Base-by-base conservation (phyloP, 345 rosid species). In the Euclidium syriacum region DNA sequence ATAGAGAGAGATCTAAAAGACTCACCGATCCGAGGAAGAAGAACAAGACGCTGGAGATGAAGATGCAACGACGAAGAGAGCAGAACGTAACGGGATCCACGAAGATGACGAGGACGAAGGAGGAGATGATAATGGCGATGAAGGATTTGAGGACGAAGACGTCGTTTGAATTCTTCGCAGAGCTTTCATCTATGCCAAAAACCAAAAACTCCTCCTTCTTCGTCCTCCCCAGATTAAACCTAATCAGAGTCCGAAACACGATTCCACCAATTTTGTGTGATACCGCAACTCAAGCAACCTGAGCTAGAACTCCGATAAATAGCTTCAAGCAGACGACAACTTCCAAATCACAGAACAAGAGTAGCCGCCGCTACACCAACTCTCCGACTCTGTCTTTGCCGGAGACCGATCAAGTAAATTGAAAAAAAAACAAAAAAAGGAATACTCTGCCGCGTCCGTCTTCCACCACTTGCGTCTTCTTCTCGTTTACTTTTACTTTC, bases 41-140 rank as follows among this genome's bases (percentile, higher is more conserved):
- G 85, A 83, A 70, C 81, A 83, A 62, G 83, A 81, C 49, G 95
- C 83, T 22, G 95, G 95, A 27, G 98, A 85, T 35, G 98, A 88
- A 68, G 90, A 86, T 32, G 83, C 81, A 62, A 82, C 89, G 57
- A 92, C 79, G 73, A 82, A 81, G 36, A 87, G 89, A 61, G 88
- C 91, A 68, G 96, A 87, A 60, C 97, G 98, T 79, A 92, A 71
- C 38, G 84, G 95, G 77, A 80, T 73, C 98, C 98, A 92, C 52
- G 96, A 81, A 26, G 88, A 86, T 1, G 87, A 79, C 0, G 90
- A 71, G 2, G 82, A 60, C n/a, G 90, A 73, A 9, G 82, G 74
- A 11, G 83, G 76, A 30, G 91, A 70, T n/a, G 88, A 81, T 63
- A 90, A 73, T 44, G 90, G 78, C 40, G 96, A 87, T 14, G 91